Conservation (phyloP, 331 rosid species). For the Pyracantha coccinea region DNA sequence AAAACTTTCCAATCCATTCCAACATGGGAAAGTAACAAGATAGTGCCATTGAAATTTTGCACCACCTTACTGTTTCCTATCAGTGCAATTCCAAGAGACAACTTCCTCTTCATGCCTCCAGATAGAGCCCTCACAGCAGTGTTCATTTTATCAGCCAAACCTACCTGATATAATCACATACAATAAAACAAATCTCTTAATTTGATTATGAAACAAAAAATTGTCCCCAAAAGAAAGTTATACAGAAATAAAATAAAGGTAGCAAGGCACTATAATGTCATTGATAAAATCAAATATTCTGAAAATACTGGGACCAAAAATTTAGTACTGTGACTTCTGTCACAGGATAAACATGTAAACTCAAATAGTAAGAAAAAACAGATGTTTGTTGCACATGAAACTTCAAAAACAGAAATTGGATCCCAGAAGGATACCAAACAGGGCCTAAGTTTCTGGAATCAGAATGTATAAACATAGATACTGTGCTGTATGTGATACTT, state of each 20-base stretch:
- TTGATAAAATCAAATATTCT: background rate
- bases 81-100: conserved; percentile 95
- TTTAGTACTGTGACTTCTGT: background rate
- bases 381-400: background rate
- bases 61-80: conserved; percentile 90
- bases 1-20: conserved; percentile 6
- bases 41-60: conserved; percentile 6
- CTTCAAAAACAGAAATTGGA: background rate
- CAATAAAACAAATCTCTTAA: background rate
- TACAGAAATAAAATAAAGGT: background rate
- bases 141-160: conserved; percentile 83
- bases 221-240: background rate
- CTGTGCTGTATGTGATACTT: background rate
- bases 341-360: background rate
- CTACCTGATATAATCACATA: conserved; percentile 57
- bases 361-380: background rate
- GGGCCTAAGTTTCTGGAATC: background rate
- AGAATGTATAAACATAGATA: background rate
- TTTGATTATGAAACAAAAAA: background rate
- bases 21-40: background rate
- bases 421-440: background rate
- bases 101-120: conserved; percentile 98
- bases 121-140: conserved; percentile 73
- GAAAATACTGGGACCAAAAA: background rate
- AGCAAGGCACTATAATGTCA: background rate